Evolutionary conservation across 331 rosid genomes (phyloP), one percentile per base, ranked within the genome.

Genomic region (Quercus lobata): DNA sequence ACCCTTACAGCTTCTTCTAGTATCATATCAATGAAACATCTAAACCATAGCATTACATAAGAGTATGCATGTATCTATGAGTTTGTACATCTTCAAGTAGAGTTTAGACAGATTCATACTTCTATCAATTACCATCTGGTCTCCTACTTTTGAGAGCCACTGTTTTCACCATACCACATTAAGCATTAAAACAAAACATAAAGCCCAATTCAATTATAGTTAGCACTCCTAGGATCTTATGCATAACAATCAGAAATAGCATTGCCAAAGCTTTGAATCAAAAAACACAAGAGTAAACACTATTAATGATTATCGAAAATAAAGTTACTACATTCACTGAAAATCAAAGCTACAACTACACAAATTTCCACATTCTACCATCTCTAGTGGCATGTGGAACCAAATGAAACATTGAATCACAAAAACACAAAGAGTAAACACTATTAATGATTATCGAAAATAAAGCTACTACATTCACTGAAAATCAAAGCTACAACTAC

Each of bases 401-500:
- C 12, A 60, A 30, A 29, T 19, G 12, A 46, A 46, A 46, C 53
- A 46, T 46, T 35, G 46, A 37, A 37, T 37, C 6, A 60, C n/a
- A 24, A 60, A 14, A 46, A 46, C 17, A 24, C 66, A 60, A 11
- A 68, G 16, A 3, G n/a, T 35, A 49, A 35, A 34, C 18, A 19
- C 19, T 32, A 62, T 62, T 41, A 41, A 29, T 27, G 69, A 63
- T 29, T 60, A 25, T 1, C 7, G 68, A 15, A 63, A 15, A 63
- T 15, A 68, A 35, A n/a, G 46, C 72, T 35, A 68, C 72, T 35
- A 68, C 53, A 8, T 68, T 68, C 29, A 35, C 15, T 35, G 72
- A 34, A 68, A 35, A 68, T 68, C 72, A 68, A 49, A 68, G 72
- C 53, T 68, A 68, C 53, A 68, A n/a, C 72, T 68, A 68, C 17